phyloP scores from a whole-genome alignment of 495 filamentous ascomycete genomes.

The Trichocladium uniseriatum region DNA sequence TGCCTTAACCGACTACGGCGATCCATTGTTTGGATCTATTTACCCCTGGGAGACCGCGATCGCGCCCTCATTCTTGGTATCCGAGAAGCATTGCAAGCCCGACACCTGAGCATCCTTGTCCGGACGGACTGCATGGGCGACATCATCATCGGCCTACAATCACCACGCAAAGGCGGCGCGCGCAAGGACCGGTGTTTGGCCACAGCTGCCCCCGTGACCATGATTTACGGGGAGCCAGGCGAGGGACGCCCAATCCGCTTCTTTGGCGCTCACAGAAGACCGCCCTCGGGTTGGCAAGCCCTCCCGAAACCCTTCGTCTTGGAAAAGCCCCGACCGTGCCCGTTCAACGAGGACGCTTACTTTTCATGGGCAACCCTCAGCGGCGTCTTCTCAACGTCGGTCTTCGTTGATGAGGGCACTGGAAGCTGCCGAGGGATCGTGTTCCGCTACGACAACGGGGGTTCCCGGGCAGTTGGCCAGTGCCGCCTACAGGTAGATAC shows the following conservation, averaged over 20 bases:
- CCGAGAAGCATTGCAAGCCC: background rate
- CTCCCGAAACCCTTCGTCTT: background rate
- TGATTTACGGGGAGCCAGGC: conserved; percentile 5
- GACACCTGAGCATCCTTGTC: background rate
- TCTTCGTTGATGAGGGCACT: conserved; percentile 7
- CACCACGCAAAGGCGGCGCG: too few species aligned
- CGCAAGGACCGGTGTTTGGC: conserved; percentile 1
- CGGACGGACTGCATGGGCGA: conserved; percentile 4
- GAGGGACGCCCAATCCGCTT: conserved; percentile 1
- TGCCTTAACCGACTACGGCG: background rate
- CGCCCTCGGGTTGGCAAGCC: background rate
- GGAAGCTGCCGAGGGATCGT: conserved; percentile 12
- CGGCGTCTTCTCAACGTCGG: conserved; percentile 3
- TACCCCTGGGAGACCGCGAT: conserved; percentile 11
- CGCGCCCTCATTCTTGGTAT: conserved; percentile 10
- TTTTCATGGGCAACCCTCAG: conserved; percentile 12
- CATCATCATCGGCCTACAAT: conserved; percentile 3
- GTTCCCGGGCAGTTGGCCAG: conserved; percentile 12
- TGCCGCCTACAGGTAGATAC: conserved; percentile 12
- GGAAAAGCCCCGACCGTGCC: background rate
- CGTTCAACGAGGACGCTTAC: background rate
- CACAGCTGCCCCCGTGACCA: conserved; percentile 2
- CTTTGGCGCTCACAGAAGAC: conserved; percentile 7
- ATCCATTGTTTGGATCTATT: conserved; percentile 12
- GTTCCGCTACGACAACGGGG: conserved; percentile 13